A percentile compares a stretch with the other conserved stretches of the same genome.
These are phyloP conservation scores for Daedaleopsis sinensis DNA, from an alignment of 768 basidiomycete species.

Conservation along the genomic window DNA sequence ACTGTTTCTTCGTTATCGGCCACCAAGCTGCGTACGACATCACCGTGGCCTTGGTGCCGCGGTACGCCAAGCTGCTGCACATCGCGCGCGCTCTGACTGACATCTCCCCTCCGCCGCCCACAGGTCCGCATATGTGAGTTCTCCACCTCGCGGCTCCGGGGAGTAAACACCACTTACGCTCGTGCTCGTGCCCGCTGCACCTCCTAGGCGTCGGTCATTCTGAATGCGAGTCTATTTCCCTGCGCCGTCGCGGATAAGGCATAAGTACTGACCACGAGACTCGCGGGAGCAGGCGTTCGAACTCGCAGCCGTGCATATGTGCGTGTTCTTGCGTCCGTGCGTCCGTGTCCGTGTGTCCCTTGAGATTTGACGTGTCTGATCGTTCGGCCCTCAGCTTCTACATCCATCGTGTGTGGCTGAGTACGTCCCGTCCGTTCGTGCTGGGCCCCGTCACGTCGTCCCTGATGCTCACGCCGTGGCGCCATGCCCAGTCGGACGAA, in stretches of 20 bases:
- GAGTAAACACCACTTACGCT: background rate
- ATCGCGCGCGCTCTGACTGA: background rate
- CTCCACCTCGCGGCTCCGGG: background rate
- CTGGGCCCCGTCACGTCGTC: too few relatives aligned
- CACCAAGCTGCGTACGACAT: background rate
- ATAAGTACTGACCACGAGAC: background rate
- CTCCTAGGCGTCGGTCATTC: background rate
- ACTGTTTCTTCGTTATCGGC: background rate
- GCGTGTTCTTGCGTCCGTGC: background rate
- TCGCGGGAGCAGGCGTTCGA: background rate
- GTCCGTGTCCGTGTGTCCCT: background rate
- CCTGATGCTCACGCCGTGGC: background rate
- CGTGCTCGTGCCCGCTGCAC: too few relatives aligned
- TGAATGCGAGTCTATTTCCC: background rate
- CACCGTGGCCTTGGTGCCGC: background rate
- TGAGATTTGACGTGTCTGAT: background rate
- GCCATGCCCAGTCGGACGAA: background rate
- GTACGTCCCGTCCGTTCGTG: background rate
- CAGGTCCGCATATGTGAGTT: background rate
- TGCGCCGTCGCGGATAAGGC: too few relatives aligned
- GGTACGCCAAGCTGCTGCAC: background rate
- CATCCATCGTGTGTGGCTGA: background rate
- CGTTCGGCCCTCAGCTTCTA: background rate
- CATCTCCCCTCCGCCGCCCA: too few relatives aligned
- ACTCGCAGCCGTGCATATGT: background rate